These are phyloP conservation scores for Mycena galopus DNA, from an alignment of 768 basidiomycete species.

Conservation along the genomic window DNA sequence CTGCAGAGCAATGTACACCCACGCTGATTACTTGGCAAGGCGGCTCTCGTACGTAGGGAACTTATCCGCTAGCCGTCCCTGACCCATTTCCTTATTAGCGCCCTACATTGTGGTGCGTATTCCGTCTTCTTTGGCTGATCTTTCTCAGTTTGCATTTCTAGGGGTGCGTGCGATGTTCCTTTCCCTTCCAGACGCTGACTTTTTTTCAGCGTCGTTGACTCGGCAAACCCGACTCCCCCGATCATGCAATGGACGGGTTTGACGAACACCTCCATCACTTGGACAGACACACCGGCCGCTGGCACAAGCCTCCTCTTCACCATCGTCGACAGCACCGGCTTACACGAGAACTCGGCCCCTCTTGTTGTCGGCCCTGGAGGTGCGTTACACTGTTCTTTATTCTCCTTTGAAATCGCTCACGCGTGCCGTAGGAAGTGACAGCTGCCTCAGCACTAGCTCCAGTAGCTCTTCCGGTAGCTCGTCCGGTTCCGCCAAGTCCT, in stretches of 20 bases:
- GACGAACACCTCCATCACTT: slow-evolving; percentile 26
- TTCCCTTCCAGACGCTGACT: background rate
- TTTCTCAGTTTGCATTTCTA: slow-evolving; percentile 3
- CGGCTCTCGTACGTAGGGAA: slow-evolving; percentile 27
- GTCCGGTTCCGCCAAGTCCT: background rate
- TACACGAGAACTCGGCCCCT: slow-evolving; percentile 3
- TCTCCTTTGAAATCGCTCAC: background rate
- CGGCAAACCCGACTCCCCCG: slow-evolving; percentile 1
- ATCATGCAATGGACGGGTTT: slow-evolving; percentile 7
- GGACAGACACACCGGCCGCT: slow-evolving; percentile 1
- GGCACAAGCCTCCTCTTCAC: slow-evolving; percentile 13
- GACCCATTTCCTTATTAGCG: background rate
- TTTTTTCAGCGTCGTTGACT: slow-evolving; percentile 6
- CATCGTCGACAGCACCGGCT: slow-evolving; percentile 26
- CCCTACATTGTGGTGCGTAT: slow-evolving; percentile 30
- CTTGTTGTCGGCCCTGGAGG: slow-evolving; percentile 11
- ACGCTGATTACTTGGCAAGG: slow-evolving; percentile 22
- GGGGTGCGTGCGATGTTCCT: slow-evolving; percentile 12
- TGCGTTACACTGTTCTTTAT: background rate
- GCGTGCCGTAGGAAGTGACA: background rate
- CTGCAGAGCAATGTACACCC: slow-evolving; percentile 21
- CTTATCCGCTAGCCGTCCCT: background rate
- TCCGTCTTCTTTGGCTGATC: background rate
- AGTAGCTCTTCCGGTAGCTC: background rate
- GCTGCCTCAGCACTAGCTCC: slow-evolving; percentile 6